Evolutionary conservation across 75 land plant genomes (phyloP).

Genomic region (Cunninghamia lanceolata): DNA sequence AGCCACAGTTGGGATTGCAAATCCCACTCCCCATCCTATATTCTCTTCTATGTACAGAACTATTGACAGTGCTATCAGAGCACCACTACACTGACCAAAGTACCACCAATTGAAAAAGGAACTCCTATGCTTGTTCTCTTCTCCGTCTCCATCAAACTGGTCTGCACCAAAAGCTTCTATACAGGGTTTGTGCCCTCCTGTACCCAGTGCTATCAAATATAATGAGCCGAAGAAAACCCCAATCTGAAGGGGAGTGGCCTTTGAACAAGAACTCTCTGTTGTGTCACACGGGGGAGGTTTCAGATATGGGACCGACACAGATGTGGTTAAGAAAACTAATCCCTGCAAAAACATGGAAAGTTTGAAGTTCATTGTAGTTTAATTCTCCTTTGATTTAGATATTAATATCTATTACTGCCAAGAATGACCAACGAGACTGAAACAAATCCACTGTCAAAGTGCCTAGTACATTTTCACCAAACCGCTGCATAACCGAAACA

Average conservation of each 20-base stretch:
- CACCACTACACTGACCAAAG: slow-evolving; percentile 21
- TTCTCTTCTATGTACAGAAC: slow-evolving; percentile 33
- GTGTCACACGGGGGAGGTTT: slow-evolving; percentile 25
- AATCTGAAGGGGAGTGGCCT: slow-evolving; percentile 7
- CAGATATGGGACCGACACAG: slow-evolving; percentile 27
- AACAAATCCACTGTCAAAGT: not conserved
- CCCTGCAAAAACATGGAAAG: slow-evolving; percentile 23
- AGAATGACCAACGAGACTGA: not conserved
- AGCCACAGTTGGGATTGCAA: slow-evolving; percentile 28
- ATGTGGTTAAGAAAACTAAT: slow-evolving; percentile 25
- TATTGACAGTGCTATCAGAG: slow-evolving; percentile 25
- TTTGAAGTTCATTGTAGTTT: not conserved
- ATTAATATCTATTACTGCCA: not conserved
- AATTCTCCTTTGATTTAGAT: not conserved
- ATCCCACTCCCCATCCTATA: slow-evolving; percentile 30
- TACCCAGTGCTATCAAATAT: slow-evolving; percentile 37
- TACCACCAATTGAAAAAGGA: slow-evolving; percentile 49
- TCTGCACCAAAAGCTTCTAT: slow-evolving; percentile 45
- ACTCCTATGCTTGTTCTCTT: slow-evolving; percentile 20
- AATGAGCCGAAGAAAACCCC: slow-evolving; percentile 35
- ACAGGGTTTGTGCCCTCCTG: slow-evolving; percentile 34
- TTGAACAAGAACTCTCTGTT: not conserved
- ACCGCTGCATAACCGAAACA: not conserved
- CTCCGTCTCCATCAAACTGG: slow-evolving; percentile 39
- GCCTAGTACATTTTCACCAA: not conserved